These are phyloP conservation scores for Aspergillus haitiensis DNA, from an alignment of 495 filamentous ascomycete species.

Conservation along the genomic window DNA sequence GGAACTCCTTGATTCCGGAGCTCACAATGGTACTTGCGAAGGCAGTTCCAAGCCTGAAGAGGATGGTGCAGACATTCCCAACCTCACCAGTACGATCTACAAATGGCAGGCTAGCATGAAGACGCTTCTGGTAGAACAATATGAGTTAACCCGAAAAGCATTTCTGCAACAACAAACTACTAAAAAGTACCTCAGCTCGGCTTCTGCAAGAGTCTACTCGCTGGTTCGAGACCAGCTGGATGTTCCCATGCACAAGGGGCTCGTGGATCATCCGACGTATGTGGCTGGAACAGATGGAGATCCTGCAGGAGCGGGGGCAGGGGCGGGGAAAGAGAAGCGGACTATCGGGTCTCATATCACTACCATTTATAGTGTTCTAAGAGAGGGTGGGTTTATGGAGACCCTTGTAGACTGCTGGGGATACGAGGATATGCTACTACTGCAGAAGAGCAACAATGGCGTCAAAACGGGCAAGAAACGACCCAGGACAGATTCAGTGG, in stretches of 20 bases:
- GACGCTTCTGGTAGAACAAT: background rate
- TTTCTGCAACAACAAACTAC: conserved; percentile 11
- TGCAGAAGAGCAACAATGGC: too few relatives aligned
- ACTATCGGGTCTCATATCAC: conserved; percentile 27
- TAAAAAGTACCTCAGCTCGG: conserved; percentile 19
- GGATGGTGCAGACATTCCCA: background rate
- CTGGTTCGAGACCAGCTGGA: conserved; percentile 27
- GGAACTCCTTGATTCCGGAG: background rate
- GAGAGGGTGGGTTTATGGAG: conserved; percentile 19
- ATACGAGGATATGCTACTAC: background rate
- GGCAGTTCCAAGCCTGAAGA: background rate
- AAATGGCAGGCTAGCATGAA: conserved; percentile 15
- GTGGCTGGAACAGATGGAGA: background rate
- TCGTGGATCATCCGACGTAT: conserved; percentile 32
- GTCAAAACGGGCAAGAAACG: background rate
- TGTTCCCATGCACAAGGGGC: conserved; percentile 30
- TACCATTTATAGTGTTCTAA: conserved; percentile 26
- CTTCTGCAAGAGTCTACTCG: conserved; percentile 25
- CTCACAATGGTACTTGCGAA: background rate
- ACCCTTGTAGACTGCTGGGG: conserved; percentile 52
- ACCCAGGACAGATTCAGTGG: background rate
- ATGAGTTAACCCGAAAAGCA: background rate
- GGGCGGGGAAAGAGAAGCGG: conserved; percentile 12
- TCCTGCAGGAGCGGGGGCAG: background rate
- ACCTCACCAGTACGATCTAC: background rate